These are phyloP conservation scores for Holtermannia corniformis DNA, from an alignment of 768 basidiomycete genomes.

Conservation along the genomic window DNA sequence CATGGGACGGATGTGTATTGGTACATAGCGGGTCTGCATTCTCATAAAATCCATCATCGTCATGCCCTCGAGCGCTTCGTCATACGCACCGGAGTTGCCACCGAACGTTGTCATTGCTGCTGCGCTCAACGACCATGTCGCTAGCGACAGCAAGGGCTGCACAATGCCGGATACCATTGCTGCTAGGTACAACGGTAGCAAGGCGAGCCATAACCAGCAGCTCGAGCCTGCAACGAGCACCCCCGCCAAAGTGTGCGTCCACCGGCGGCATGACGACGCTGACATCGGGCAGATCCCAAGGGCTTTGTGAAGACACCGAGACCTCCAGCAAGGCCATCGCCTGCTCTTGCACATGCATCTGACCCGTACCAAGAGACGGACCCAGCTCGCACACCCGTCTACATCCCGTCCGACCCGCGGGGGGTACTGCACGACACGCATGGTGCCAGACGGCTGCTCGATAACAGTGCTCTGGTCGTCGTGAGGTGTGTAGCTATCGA, in stretches of 20 bases:
- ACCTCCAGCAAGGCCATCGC: neutral
- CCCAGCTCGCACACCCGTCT: slow-evolving; percentile 9
- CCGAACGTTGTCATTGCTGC: too few species aligned
- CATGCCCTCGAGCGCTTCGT: too few species aligned
- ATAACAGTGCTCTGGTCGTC: slow-evolving; percentile 40
- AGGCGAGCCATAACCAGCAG: neutral
- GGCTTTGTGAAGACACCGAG: neutral
- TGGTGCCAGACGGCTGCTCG: slow-evolving; percentile 33
- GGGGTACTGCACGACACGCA: slow-evolving; percentile 35
- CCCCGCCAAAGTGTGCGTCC: neutral
- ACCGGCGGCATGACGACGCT: neutral
- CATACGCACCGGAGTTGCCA: too few species aligned
- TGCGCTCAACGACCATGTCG: neutral
- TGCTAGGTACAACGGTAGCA: neutral
- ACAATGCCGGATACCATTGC: too few species aligned
- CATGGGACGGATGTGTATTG: neutral
- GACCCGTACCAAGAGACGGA: neutral
- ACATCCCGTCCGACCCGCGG: slow-evolving; percentile 35
- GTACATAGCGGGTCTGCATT: neutral
- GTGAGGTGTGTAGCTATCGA: slow-evolving; percentile 34
- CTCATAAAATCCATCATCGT: neutral
- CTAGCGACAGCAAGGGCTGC: neutral
- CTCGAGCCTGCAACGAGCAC: neutral
- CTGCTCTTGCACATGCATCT: neutral
- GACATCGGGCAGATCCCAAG: neutral